Evolutionary conservation across 2,329 filamentous ascomycete genomes (phyloP), one percentile per base, ranked within the genome.

Genomic region (Colletotrichum graminicola): DNA sequence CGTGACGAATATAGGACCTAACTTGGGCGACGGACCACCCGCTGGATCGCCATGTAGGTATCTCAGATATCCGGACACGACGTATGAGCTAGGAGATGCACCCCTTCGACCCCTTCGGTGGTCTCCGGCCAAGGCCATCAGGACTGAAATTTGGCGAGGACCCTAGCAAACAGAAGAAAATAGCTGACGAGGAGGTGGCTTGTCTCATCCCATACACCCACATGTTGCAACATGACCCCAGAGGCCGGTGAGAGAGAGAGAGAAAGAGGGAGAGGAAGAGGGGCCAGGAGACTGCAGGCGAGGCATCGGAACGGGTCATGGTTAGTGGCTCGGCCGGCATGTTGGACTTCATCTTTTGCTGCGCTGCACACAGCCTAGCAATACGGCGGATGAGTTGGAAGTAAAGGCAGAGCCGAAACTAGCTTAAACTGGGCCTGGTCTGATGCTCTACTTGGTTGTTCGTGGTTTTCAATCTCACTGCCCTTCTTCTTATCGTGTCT

Each of bases 161-260:
- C 69, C 66, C 69, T 61, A 69, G 69, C 69, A 60, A 69, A 56
- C 54, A 60, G 66, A 69, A 72, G 61, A 64, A 65, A 71, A 73
- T 73, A 73, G 65, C 51, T 69, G 65, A 69, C 75, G 78, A 78
- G 79, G 78, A 79, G 78, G 78, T 80, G 79, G 76, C 77, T 82
- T 82, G 82, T 81, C 79, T 81, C 78, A 80, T 75, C 66, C 73
- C 75, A 75, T 77, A 74, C 74, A 75, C 75, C 57, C 60, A 62
- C 65, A 64, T 71, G 66, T 71, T 71, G 73, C 73, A 55, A 67
- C 72, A 73, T 74, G 71, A 74, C 74, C 74, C 75, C 54, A 59
- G 64, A 45, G 29, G 55, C 64, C 34, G 57, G 39, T 34, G 56
- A 36, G 6, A 60, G 34, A 47, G 18, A 51, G 56, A 43, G 18